Percentiles rank a stretch among this genome's conserved stretches.
These are phyloP conservation scores for Ilex asprella DNA, from an alignment of 257 asterid genomes.

Conservation along the genomic window DNA sequence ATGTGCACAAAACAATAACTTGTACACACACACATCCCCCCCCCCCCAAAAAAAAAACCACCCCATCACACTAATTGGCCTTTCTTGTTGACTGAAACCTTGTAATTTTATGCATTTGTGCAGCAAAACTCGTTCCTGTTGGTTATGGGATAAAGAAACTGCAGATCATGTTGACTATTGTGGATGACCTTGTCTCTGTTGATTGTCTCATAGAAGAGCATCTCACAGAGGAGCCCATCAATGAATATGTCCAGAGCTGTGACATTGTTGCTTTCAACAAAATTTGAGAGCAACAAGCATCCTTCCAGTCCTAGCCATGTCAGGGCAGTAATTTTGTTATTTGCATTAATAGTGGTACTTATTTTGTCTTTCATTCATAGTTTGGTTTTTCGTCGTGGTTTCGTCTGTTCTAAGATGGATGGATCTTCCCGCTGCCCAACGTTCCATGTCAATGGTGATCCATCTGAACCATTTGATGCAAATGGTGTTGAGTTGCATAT, in stretches of 20 bases:
- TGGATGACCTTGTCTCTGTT: conserved; percentile 84
- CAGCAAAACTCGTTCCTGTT: conserved; percentile 79
- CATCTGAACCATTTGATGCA: too few species aligned
- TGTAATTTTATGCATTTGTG: neutral
- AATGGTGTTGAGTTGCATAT: too few species aligned
- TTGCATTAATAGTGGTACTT: neutral
- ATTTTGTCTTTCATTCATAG: too few species aligned
- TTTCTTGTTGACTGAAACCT: too few species aligned
- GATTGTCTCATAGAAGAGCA: conserved; percentile 45
- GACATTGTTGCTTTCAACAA: conserved; percentile 58
- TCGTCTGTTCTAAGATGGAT: too few species aligned
- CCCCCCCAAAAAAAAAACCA: too few species aligned
- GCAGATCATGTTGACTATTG: conserved; percentile 74
- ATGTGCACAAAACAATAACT: too few species aligned
- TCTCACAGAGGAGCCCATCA: conserved; percentile 41
- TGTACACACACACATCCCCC: too few species aligned
- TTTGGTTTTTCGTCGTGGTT: too few species aligned
- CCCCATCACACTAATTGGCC: too few species aligned
- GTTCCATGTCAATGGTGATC: too few species aligned
- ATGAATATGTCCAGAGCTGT: conserved; percentile 42
- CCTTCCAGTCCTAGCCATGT: conserved; percentile 1
- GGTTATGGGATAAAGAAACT: conserved; percentile 90
- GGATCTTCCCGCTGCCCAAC: too few species aligned
- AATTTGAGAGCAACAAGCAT: conserved; percentile 17
- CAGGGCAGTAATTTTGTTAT: conserved; percentile 23